Percentiles rank a stretch among this genome's conserved stretches.
Evolutionary conservation across 2,329 filamentous ascomycete species (phyloP).

Genomic region (Sordariomycetes sp.): DNA sequence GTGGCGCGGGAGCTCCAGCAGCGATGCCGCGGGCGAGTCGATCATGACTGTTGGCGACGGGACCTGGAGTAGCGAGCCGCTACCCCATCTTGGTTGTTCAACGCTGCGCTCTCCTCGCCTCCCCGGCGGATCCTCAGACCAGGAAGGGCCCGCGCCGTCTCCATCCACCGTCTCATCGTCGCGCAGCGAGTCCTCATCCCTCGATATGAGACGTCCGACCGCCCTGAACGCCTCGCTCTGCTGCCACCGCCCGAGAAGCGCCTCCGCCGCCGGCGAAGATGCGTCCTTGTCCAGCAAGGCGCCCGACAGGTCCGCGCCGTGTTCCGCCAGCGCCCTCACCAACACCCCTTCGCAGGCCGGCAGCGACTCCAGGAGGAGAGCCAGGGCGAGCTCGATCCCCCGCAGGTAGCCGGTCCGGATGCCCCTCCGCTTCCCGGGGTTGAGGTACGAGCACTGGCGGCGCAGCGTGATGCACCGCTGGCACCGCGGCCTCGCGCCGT

Average conservation of each 20-base stretch:
- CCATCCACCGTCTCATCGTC: conserved; percentile 15
- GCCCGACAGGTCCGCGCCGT: conserved; percentile 22
- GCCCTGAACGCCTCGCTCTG: conserved; percentile 51
- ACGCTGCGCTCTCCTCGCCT: not conserved
- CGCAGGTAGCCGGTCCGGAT: conserved; percentile 73
- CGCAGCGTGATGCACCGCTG: conserved; percentile 54
- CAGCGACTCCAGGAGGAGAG: conserved; percentile 53
- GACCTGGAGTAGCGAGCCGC: not conserved
- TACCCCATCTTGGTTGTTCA: not conserved
- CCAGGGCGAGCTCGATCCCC: conserved; percentile 58
- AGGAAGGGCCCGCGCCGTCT: conserved; percentile 19
- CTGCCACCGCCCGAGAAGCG: conserved; percentile 51
- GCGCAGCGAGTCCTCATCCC: conserved; percentile 20
- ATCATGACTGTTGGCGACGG: not conserved
- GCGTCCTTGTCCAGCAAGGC: conserved; percentile 38
- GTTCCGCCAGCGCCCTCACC: conserved; percentile 37
- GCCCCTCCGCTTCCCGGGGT: conserved; percentile 64
- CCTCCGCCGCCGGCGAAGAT: conserved; percentile 35
- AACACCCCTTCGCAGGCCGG: conserved; percentile 49
- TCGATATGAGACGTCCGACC: conserved; percentile 51
- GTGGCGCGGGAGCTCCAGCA: conserved; percentile 33
- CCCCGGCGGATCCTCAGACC: conserved; percentile 6
- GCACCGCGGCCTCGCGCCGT: conserved; percentile 56
- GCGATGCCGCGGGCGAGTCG: not conserved
- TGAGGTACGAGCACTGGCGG: conserved; percentile 59